These are phyloP conservation scores for Nicotiana tomentosiformis DNA, from an alignment of 257 asterid species.

Conservation along the genomic window DNA sequence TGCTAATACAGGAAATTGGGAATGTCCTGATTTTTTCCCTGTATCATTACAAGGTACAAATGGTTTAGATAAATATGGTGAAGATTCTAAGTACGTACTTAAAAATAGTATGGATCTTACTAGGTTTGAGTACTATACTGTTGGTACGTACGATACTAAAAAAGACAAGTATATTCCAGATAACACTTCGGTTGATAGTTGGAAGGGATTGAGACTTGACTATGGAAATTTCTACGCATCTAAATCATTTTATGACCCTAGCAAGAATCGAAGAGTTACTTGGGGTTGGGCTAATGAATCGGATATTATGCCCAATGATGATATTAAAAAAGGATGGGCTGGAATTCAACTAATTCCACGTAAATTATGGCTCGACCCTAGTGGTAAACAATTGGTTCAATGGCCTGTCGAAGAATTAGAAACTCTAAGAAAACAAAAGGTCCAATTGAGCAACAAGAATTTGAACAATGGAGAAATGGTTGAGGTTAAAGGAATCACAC, in stretches of 20 bases:
- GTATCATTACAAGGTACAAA: conserved; percentile 13
- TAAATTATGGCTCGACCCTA: conserved; percentile 31
- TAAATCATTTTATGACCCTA: conserved; percentile 38
- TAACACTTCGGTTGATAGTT: conserved; percentile 24
- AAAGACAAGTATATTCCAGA: conserved; percentile 35
- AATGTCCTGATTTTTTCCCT: conserved; percentile 51
- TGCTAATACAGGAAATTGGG: conserved; percentile 39
- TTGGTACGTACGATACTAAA: conserved; percentile 26
- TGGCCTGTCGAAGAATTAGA: conserved; percentile 52
- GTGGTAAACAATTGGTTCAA: conserved; percentile 40
- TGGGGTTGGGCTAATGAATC: conserved; percentile 62
- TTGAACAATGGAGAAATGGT: conserved; percentile 21
- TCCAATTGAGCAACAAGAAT: conserved; percentile 8
- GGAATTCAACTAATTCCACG: conserved; percentile 51
- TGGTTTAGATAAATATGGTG: conserved; percentile 23
- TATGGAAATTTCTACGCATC: conserved; percentile 54
- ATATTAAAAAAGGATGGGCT: conserved; percentile 43
- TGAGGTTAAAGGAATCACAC: conserved; percentile 36
- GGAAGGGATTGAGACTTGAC: conserved; percentile 41
- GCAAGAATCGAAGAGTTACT: conserved; percentile 33
- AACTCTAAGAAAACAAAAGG: conserved; percentile 26
- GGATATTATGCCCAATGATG: conserved; percentile 14
- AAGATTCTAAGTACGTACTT: conserved; percentile 22
- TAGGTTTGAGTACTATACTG: conserved; percentile 41
- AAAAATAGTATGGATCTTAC: conserved; percentile 38